Evolutionary conservation across 2,329 filamentous ascomycete species (phyloP).

Genomic region (Penicillium hordei): DNA sequence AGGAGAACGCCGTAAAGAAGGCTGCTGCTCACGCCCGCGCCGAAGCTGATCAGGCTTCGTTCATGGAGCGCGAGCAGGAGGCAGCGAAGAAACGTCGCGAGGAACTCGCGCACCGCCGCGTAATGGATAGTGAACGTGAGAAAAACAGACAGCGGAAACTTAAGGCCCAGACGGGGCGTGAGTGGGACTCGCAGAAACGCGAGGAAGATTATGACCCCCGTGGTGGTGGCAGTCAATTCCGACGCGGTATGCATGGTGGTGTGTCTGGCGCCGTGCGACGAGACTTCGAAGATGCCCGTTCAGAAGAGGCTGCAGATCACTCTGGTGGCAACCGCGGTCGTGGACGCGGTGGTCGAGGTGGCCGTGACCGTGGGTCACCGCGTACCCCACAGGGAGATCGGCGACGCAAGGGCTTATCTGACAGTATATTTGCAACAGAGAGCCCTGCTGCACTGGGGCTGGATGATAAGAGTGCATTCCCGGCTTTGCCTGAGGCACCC

Average conservation of each 20-base stretch:
- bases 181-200: conserved; percentile 63
- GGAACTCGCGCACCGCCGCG: conserved; percentile 51
- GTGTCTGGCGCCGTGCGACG: conserved; percentile 41
- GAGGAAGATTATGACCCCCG: conserved; percentile 54
- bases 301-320: conserved; percentile 24
- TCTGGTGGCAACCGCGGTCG: conserved; percentile 32
- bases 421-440: conserved; percentile 15
- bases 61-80: conserved; percentile 62
- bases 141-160: conserved; percentile 60
- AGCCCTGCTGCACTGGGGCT: conserved; percentile 23
- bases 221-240: conserved; percentile 45
- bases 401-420: conserved; percentile 19
- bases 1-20: conserved; percentile 60
- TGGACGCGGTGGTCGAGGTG: conserved; percentile 29
- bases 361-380: conserved; percentile 28
- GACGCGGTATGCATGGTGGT: conserved; percentile 54
- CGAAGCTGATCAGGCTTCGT: conserved; percentile 66
- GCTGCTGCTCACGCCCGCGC: conserved; percentile 62
- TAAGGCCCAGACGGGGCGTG: conserved; percentile 57
- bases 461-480: conserved; percentile 37
- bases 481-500: conserved; percentile 32
- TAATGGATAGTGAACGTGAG: conserved; percentile 64
- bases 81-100: conserved; percentile 57
- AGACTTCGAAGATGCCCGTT: conserved; percentile 29
- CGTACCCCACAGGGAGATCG: conserved; percentile 28